phyloP scores from a whole-genome alignment of 306 rosid genomes.

The Styphnolobium japonicum region DNA sequence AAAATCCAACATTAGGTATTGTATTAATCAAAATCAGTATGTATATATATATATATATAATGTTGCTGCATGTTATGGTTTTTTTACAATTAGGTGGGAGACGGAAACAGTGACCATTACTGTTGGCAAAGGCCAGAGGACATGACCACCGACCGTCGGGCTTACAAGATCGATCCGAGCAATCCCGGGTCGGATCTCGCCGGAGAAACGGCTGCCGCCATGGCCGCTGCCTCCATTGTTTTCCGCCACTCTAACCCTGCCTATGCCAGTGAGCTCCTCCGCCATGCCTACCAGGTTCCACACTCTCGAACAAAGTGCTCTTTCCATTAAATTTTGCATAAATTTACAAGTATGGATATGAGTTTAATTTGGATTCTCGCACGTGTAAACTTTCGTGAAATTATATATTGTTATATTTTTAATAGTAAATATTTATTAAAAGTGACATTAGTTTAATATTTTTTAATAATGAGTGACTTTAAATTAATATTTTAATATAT shows the following conservation, averaged over 20 bases:
- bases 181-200: conserved; percentile 99
- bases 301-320: no score
- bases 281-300: conserved; percentile 79
- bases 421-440: no score
- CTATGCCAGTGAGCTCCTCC: conserved; percentile 67
- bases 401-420: no score
- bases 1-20: no score
- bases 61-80: conserved; percentile 9
- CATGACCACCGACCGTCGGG: conserved; percentile 95
- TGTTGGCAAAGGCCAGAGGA: conserved; percentile 99
- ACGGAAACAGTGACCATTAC: conserved; percentile 90
- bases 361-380: no score
- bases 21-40: no score
- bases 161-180: conserved; percentile 80
- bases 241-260: conserved; percentile 82
- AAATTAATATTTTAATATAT: no score
- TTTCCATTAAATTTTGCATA: background rate
- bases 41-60: conserved; percentile 6
- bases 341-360: no score
- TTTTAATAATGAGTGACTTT: no score
- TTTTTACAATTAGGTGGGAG: conserved; percentile 75
- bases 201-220: conserved; percentile 97
- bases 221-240: conserved; percentile 97
- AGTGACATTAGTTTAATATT: no score
- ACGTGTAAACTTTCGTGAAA: no score